Conservation (phyloP, 1,284 basidiomycete genomes). For the Austroboletus niveus region DNA sequence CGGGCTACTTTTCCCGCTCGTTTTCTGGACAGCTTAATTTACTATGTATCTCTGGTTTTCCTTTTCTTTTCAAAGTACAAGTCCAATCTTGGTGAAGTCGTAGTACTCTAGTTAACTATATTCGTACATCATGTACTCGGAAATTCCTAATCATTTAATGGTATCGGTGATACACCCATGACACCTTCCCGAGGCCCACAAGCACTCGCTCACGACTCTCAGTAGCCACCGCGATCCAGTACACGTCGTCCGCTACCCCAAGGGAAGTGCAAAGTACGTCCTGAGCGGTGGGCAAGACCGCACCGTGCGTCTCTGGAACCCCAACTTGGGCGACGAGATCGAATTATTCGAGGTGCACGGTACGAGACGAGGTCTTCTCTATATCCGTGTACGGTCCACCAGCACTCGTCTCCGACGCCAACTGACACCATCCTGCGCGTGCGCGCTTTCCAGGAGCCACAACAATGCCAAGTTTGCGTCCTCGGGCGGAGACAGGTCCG, state of each 20-base stretch:
- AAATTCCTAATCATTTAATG: not conserved
- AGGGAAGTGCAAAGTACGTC: conserved; percentile 83
- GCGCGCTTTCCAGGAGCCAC: not conserved
- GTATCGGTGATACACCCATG: conserved; percentile 38
- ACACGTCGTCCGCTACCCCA: conserved; percentile 83
- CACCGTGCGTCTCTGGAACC: conserved; percentile 90
- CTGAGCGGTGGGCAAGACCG: conserved; percentile 92
- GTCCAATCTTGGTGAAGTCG: not conserved
- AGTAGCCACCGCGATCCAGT: conserved; percentile 75
- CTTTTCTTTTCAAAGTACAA: not conserved
- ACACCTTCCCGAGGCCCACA: conserved; percentile 62
- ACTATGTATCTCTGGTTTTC: not conserved
- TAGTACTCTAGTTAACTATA: not conserved
- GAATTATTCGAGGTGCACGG: conserved; percentile 90
- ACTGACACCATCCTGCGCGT: not conserved
- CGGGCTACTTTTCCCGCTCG: no score
- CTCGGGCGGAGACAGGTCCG: conserved; percentile 88
- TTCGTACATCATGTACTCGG: not conserved
- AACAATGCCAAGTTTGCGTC: conserved; percentile 83
- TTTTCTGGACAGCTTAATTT: not conserved
- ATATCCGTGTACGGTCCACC: conserved; percentile 72
- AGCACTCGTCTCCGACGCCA: not conserved
- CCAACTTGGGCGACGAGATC: conserved; percentile 79
- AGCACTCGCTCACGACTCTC: conserved; percentile 54
- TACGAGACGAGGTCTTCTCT: conserved; percentile 82